Evolutionary conservation across 2,329 filamentous ascomycete genomes (phyloP).

Genomic region (Lasiodiplodia gonubiensis): DNA sequence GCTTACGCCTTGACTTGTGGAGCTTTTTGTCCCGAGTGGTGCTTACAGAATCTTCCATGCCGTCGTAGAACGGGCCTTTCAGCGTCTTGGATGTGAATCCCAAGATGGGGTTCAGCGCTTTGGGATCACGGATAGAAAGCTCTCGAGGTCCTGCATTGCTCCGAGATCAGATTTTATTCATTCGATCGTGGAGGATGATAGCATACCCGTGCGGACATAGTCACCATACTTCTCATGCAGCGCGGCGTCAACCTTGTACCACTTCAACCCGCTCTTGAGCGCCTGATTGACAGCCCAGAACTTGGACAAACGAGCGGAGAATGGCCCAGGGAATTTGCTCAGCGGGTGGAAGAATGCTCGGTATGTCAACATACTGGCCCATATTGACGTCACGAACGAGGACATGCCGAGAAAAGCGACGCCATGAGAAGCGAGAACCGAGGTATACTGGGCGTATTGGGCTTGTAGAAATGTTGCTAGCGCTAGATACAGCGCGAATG

Average conservation of each 20-base stretch:
- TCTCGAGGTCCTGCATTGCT: slow-evolving; percentile 33
- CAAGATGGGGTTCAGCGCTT: slow-evolving; percentile 9
- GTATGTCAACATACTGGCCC: slow-evolving; percentile 9
- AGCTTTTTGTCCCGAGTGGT: slow-evolving; percentile 39
- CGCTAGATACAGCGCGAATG: background rate
- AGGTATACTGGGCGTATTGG: background rate
- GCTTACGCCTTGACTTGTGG: slow-evolving; percentile 40
- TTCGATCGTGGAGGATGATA: background rate
- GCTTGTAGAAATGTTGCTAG: background rate
- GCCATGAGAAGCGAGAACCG: background rate
- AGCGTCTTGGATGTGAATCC: slow-evolving; percentile 14
- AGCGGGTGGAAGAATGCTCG: slow-evolving; percentile 43
- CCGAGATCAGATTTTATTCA: slow-evolving; percentile 34
- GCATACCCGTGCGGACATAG: slow-evolving; percentile 32
- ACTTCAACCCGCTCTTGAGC: background rate
- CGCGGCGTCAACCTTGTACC: slow-evolving; percentile 8
- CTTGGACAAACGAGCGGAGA: slow-evolving; percentile 37
- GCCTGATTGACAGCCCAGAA: slow-evolving; percentile 5
- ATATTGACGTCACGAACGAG: background rate
- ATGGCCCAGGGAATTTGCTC: slow-evolving; percentile 45
- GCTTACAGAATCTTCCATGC: slow-evolving; percentile 38
- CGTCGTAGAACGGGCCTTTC: slow-evolving; percentile 27
- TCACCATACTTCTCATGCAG: slow-evolving; percentile 26
- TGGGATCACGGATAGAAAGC: slow-evolving; percentile 8
- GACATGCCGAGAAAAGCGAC: slow-evolving; percentile 2